Percentiles rank a stretch among this genome's conserved stretches.
These are phyloP conservation scores for Monilinia laxa DNA, from an alignment of 2,329 filamentous ascomycete genomes.

Conservation along the genomic window DNA sequence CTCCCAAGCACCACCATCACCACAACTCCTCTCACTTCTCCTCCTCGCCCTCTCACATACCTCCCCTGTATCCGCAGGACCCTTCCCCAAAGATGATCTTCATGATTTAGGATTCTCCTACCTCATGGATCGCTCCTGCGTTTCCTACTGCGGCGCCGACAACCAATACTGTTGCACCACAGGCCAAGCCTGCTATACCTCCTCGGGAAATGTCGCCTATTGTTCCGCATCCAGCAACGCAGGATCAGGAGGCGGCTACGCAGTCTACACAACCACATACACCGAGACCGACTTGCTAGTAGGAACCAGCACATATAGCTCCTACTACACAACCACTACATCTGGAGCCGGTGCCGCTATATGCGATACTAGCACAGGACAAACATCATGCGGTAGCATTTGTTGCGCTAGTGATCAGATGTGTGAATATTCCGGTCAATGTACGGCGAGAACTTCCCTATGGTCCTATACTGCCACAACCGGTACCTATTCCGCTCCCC, in stretches of 20 bases:
- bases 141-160: conserved; percentile 53
- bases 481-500: conserved; percentile 43
- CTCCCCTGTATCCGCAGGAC: conserved; percentile 45
- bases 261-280: conserved; percentile 50
- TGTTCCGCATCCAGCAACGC: conserved; percentile 43
- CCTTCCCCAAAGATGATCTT: conserved; percentile 52
- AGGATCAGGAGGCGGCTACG: conserved; percentile 33
- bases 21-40: conserved; percentile 41
- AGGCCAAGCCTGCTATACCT: conserved; percentile 52
- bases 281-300: conserved; percentile 54
- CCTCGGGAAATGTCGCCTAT: conserved; percentile 48
- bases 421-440: conserved; percentile 49
- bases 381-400: conserved; percentile 64
- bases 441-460: conserved; percentile 28
- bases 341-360: conserved; percentile 42
- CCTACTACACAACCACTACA: conserved; percentile 25
- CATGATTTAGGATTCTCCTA: conserved; percentile 51
- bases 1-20: conserved; percentile 32
- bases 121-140: conserved; percentile 51
- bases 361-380: conserved; percentile 53
- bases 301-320: conserved; percentile 51
- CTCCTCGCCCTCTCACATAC: conserved; percentile 44
- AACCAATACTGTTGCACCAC: conserved; percentile 56
- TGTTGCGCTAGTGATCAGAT: conserved; percentile 72
- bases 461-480: conserved; percentile 42